These are phyloP conservation scores for Candida vartiovaarae DNA, from an alignment of 805 yeast genomes.

Conservation along the genomic window DNA sequence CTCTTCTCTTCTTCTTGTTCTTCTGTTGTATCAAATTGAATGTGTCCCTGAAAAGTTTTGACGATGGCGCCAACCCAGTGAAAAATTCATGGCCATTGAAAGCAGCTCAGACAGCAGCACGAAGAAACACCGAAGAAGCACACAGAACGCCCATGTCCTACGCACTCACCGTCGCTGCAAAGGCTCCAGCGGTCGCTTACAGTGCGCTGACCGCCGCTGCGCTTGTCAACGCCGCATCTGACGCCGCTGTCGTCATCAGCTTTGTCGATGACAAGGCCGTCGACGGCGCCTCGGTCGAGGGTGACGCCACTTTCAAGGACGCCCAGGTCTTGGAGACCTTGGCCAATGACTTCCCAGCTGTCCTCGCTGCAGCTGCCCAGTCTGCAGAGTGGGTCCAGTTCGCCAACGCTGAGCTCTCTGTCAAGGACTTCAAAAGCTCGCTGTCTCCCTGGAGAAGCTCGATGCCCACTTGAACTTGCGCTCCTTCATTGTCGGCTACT, in stretches of 20 bases:
- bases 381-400: conserved; percentile 60
- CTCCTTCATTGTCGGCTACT: conserved; percentile 65
- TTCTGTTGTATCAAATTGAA: not conserved
- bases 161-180: conserved; percentile 66
- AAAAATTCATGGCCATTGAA: not conserved
- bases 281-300: conserved; percentile 40
- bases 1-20: not conserved
- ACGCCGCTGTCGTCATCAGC: conserved; percentile 48
- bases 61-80: conserved; percentile 19
- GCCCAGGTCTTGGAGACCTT: conserved; percentile 42
- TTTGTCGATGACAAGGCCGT: conserved; percentile 69
- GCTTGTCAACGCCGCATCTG: conserved; percentile 49
- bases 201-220: conserved; percentile 73
- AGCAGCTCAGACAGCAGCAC: not conserved
- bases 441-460: conserved; percentile 69
- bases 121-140: not conserved
- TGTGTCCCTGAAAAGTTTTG: not conserved
- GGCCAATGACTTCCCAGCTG: conserved; percentile 45
- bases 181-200: conserved; percentile 80
- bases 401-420: conserved; percentile 60
- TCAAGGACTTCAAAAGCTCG: conserved; percentile 85
- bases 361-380: conserved; percentile 26
- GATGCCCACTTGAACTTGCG: conserved; percentile 83
- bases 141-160: conserved; percentile 24
- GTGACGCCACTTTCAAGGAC: conserved; percentile 35